phyloP scores from a whole-genome alignment of 2,329 filamentous ascomycete species.

The Teratosphaeria zuluensis region DNA sequence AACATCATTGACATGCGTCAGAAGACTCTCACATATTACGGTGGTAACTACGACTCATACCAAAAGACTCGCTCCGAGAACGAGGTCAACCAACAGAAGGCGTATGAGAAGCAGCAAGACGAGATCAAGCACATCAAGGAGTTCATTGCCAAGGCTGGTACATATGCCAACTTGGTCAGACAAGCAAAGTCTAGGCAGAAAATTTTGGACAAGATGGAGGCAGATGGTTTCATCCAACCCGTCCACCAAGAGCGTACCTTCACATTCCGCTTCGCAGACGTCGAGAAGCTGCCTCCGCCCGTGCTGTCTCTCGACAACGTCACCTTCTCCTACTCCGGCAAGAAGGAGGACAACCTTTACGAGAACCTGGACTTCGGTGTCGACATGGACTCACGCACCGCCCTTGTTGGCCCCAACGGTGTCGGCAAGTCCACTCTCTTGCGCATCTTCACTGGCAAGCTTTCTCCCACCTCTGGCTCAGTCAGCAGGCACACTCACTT shows the following conservation, averaged over 20 bases:
- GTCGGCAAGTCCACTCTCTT: slow-evolving; percentile 97
- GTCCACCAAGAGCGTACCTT: slow-evolving; percentile 80
- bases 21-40: slow-evolving; percentile 88
- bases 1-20: slow-evolving; percentile 98
- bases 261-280: slow-evolving; percentile 95
- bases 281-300: slow-evolving; percentile 97
- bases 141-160: slow-evolving; percentile 99
- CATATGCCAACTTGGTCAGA: slow-evolving; percentile 96
- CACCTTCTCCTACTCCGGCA: slow-evolving; percentile 94
- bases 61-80: slow-evolving; percentile 88
- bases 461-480: slow-evolving; percentile 70
- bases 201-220: slow-evolving; percentile 99
- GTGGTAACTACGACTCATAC: slow-evolving; percentile 98
- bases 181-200: slow-evolving; percentile 99
- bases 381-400: slow-evolving; percentile 98
- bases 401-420: slow-evolving; percentile 96
- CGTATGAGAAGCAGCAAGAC: slow-evolving; percentile 97
- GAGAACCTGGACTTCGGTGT: slow-evolving; percentile 96
- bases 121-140: slow-evolving; percentile 99
- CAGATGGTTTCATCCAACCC: slow-evolving; percentile 94
- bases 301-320: slow-evolving; percentile 95
- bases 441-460: slow-evolving; percentile 90
- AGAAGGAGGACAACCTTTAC: slow-evolving; percentile 84
- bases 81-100: slow-evolving; percentile 98
- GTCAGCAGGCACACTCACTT: slow-evolving; percentile 93